Base-by-base conservation (phyloP, 441 rosid species). In the Aleurites moluccanus region DNA sequence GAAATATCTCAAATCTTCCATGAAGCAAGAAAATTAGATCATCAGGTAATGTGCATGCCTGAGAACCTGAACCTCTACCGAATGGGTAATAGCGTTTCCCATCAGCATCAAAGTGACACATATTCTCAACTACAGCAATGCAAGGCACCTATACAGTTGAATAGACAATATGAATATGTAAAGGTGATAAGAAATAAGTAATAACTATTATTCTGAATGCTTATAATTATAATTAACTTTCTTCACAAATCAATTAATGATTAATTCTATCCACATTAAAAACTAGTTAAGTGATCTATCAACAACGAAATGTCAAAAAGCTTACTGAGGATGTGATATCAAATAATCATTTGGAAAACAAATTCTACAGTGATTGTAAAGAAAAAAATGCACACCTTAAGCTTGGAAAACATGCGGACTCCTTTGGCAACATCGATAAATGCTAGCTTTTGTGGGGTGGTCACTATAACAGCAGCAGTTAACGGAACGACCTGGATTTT, bases 401-500 rank as follows among this genome's bases (percentile, higher is more conserved):
- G 97, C 82, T 92, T 95, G 16, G 99, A 91, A 88, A 95, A 95
- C 99, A 95, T 95, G 53, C 96, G 92, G 69, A 95, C 98, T 78
- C 99, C 99, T 83, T 95, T 92, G 20, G 99, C 99, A 75, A 95
- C 97, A 80, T 95, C 99, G 5, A 95, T 91, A 80, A 95, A 91
- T 4, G 99, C 93, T 73, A 95, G 84, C 87, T 92, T 95, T 82
- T 95, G 99, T 30, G 99, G 99, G 70, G 99, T 95, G 75, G 99
- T 95, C 35, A 95, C 99, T 75, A 95, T 92, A 63, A 95, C 97
- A 6, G 99, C 98, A 73, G 99, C 98, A 73, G 97, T 91, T 73
- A 95, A 77, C 40, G 98, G 99, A 25, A 92, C 97, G 62, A 95
- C 97, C 98, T 94, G 91, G 76, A 72, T 61, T 75, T 73, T 75